Evolutionary conservation across 1,284 basidiomycete species (phyloP), one percentile per base, ranked within the genome.

Genomic region (Malassezia slooffiae): DNA sequence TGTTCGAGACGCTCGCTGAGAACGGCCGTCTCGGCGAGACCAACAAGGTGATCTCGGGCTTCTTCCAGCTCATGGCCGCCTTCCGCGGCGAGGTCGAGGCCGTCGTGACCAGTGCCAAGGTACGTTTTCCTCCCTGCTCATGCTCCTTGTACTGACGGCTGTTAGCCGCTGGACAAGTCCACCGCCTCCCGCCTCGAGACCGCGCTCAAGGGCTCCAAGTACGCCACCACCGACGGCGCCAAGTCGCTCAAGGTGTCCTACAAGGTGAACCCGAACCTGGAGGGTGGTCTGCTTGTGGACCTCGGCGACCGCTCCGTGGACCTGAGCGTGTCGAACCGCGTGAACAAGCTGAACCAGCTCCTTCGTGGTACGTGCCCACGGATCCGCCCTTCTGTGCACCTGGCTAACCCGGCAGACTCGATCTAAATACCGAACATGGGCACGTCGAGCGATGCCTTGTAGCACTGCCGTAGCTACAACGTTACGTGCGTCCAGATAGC

Each of bases 241-340:
- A 64, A 67, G 58, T 53, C 52, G 33, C 51, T 67, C 58, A 66
- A 64, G 52, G 58, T 67, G 30, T 50, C 50, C 27, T 57, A 60
- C 49, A 67, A 64, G 54, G 60, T 69, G 44, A 63, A 67, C 59
- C 58, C 62, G 9, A 42, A 55, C 34, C 56, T 67, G 44, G 59
- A 64, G 52, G 66, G 66, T 29, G 91, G 91, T 44, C 74, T 96
- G 51, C 76, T 93, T 47, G 83, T 99, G 43, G 91, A 97, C 75
- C 90, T 99, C 71, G 93, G 88, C 58, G 91, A 96, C 76, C 90
- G 90, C 77, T 89, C 86, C 44, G 84, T 95, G 62, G 93, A 97
- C 74, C 78, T 96, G 55, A 88, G 85, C 61, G 90, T 93, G 42
- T 81, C 82, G 41, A 85, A 83, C 50, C 83, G 86, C 50, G 87